phyloP scores from a whole-genome alignment of 306 rosid genomes.

The Medicago arabica region DNA sequence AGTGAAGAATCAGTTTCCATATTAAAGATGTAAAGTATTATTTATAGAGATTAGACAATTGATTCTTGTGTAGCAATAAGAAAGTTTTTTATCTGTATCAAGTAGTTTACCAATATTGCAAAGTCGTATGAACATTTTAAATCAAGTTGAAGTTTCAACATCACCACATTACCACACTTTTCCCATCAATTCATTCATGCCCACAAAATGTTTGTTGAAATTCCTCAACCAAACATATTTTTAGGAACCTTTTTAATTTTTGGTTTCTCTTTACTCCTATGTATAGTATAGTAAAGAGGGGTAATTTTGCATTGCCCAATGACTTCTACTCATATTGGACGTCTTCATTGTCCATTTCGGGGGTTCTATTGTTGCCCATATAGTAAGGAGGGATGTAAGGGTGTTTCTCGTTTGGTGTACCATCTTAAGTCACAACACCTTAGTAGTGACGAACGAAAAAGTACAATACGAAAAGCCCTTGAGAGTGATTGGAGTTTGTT shows the following conservation, averaged over 20 bases:
- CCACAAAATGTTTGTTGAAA: not conserved
- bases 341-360: not conserved
- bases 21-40: constrained; percentile 41
- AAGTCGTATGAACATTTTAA: too few species aligned
- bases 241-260: too few species aligned
- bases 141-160: too few species aligned
- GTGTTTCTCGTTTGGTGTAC: not conserved
- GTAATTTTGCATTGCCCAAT: not conserved
- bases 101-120: constrained; percentile 23
- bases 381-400: not conserved
- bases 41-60: constrained; percentile 38
- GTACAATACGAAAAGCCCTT: not conserved
- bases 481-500: not conserved
- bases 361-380: not conserved
- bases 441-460: not conserved
- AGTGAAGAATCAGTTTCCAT: constrained; percentile 45
- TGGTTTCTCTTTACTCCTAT: not conserved
- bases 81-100: constrained; percentile 16
- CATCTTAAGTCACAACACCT: not conserved
- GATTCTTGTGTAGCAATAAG: constrained; percentile 40
- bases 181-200: not conserved
- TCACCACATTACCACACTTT: too few species aligned
- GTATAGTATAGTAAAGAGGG: too few species aligned
- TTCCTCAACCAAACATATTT: not conserved
- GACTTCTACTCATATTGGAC: not conserved